Evolutionary conservation across 1,284 basidiomycete species (phyloP), one percentile per base, ranked within the genome.

Genomic region (Microbotryum scabiosae): DNA sequence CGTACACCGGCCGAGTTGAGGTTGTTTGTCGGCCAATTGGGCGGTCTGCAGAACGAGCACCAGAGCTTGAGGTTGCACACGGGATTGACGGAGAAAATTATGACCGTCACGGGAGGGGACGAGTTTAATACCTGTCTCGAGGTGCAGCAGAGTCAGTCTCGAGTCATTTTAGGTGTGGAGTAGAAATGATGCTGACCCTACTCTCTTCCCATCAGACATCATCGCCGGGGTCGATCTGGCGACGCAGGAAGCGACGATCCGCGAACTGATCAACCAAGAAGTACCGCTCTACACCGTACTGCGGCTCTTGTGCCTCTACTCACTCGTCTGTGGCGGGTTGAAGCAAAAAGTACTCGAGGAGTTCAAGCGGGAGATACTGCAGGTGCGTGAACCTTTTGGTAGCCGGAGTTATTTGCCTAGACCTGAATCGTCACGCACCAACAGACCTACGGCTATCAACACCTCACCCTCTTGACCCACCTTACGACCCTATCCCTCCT

Each of bases 11-110:
- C 87, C 5, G 90, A 98, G 75, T 81, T 99, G 72, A 84, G 87
- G 63, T 90, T 94, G 71, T 97, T 98, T 76, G 94, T 98, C 9
- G 90, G 92, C 18, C 90, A 89, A 72, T 79, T 99, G 2, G 90
- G 91, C 44, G 89, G 90, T 1, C 78, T 98, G 65, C 90, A 97
- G 76, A 84, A 82, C 26, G 92, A 97, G 71, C 92, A 97, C 71
- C 88, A 93, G 72, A 84, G 86, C 46, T 76, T 98, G 64, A 81
- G 87, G 60, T 78, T 97, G 57, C 94, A 99, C 75, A 98, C 92
- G 54, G 86, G 86, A 18, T 75, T 98, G 45, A 92, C 91, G n/a
- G 96, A 98, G 76, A 78, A 89, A 73, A 80, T 98, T 50, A 84
- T 93, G 69, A 84, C 86, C 16, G 79, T 86, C 66, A 97, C 93